A percentile compares a stretch with the other conserved stretches of the same genome.
phyloP scores from a whole-genome alignment of 23 red algal species.

The Rhodosorus marinus region DNA sequence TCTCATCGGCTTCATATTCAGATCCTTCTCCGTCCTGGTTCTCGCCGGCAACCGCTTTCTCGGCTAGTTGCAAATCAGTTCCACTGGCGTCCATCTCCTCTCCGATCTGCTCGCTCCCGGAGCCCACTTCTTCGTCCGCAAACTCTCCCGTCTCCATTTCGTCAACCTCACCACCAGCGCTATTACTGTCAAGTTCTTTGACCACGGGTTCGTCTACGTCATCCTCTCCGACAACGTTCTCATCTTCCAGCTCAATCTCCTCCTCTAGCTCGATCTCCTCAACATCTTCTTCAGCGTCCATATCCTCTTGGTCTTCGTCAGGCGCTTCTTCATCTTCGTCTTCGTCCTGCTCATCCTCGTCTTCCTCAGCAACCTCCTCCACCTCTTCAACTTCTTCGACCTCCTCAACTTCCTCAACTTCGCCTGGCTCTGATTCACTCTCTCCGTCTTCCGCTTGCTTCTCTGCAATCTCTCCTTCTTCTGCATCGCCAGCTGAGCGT shows the following conservation, averaged over 20 bases:
- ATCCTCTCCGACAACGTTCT: slow-evolving; percentile 3
- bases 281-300: slow-evolving; percentile 11
- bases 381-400: slow-evolving; percentile 1
- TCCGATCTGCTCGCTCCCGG: neutral
- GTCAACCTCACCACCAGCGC: neutral
- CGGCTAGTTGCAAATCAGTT: no score
- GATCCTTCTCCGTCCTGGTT: neutral
- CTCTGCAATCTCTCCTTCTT: neutral
- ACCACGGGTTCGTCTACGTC: neutral
- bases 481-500: slow-evolving; percentile 4
- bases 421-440: neutral
- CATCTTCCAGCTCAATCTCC: slow-evolving; percentile 30
- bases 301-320: slow-evolving; percentile 17
- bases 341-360: slow-evolving; percentile 1
- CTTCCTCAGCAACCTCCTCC: slow-evolving; percentile 1
- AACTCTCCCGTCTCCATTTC: neutral
- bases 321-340: slow-evolving; percentile 13
- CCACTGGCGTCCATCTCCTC: no score
- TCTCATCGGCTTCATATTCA: neutral
- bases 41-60: neutral
- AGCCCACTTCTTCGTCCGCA: neutral
- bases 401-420: neutral
- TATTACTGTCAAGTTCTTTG: neutral
- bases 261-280: slow-evolving; percentile 43
- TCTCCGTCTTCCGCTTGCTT: neutral